Base-by-base conservation (phyloP, 441 rosid species). In the Mallotus repandus region DNA sequence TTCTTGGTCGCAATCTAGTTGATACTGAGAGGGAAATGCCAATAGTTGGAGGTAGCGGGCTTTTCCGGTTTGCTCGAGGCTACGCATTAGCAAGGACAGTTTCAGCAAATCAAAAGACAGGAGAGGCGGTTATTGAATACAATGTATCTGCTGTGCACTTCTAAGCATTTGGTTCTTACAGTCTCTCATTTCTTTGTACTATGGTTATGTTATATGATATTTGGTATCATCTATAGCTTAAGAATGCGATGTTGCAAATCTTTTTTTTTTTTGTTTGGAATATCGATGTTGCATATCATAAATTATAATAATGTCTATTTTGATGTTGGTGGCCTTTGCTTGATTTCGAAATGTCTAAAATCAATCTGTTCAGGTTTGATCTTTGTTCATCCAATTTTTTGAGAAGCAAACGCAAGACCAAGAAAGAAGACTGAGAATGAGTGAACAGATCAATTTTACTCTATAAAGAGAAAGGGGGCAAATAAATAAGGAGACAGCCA, bases 31-130 rank as follows among this genome's bases (percentile, higher is more conserved):
- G 81, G 65, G 85, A 81, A 70, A 78, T 85, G 84, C 84, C 80
- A 1, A 59, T 86, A 63, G 81, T 80, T 55, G 87, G 84, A 72
- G 89, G 81, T 2, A 72, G 75, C 21, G 82, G 85, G 29, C 75
- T 80, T 66, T 80, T 77, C 60, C 72, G 85, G 48, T 63, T 59
- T 54, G 80, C 83, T 77, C 72, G 77, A 53, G 84, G 84, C 35
- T 78, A 78, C 43, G 83, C 84, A 7, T 68, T 85, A 81, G 82
- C 85, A 46, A 81, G 79, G 29, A 80, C 85, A 5, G 22, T 74
- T 11, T 57, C 68, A 71, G 72, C 54, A 38, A 68, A 81, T 68
- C 53, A 38, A 46, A 69, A 74, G 22, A 80, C 85, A 2, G 81
- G 82, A 72, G 79, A 76, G 66, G 89, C 77, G 12, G 78, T 74